Conservation (phyloP, 192 early-diverging fungal species). For the Polychytrium aggregatum region DNA sequence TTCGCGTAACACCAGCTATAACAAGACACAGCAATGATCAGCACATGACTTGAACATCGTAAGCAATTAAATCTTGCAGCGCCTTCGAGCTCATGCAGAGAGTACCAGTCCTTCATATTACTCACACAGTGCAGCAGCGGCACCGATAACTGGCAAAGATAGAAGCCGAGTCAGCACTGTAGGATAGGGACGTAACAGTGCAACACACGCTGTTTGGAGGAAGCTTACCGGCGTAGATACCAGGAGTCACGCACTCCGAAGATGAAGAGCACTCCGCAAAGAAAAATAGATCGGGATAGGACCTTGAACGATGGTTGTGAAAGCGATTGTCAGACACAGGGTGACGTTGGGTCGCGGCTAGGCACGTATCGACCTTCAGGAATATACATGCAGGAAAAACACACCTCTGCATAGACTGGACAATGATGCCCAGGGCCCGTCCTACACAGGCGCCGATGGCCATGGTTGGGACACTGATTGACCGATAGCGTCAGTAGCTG, state of each 20-base stretch:
- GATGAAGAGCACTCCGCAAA: conserved; percentile 72
- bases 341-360: too few relatives aligned
- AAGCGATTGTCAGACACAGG: too few relatives aligned
- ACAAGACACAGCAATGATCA: conserved; percentile 20
- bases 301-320: background rate
- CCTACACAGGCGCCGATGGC: conserved; percentile 88
- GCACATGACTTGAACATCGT: conserved; percentile 4
- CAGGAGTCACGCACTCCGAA: conserved; percentile 80
- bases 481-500: conserved; percentile 35
- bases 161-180: background rate
- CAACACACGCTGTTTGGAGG: background rate
- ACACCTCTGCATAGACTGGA: conserved; percentile 51
- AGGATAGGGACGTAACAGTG: background rate
- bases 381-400: conserved; percentile 4
- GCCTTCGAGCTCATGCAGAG: background rate
- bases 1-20: conserved; percentile 76
- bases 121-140: conserved; percentile 19
- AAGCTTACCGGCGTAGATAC: conserved; percentile 66
- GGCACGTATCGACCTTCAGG: too few relatives aligned
- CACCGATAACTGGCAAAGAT: conserved; percentile 16
- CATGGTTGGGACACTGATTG: conserved; percentile 91
- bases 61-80: conserved; percentile 7
- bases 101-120: conserved; percentile 16
- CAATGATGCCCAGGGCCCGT: conserved; percentile 73
- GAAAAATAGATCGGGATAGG: conserved; percentile 44